Conservation (phyloP, 192 early-diverging fungal genomes). For the Coemansia sp. region DNA sequence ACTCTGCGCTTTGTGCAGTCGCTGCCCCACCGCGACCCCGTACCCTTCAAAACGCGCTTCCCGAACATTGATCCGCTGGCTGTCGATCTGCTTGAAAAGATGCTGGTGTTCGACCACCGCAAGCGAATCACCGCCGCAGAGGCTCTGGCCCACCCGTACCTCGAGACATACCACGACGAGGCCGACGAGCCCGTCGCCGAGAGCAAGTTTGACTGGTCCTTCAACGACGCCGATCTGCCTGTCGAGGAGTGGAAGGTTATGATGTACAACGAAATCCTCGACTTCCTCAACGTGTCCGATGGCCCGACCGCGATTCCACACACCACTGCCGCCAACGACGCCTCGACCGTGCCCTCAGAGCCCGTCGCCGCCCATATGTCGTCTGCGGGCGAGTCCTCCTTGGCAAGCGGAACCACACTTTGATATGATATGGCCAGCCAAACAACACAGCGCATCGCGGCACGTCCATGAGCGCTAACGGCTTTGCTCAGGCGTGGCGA, state of each 20-base stretch:
- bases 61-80: slow-evolving; percentile 74
- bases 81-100: slow-evolving; percentile 82
- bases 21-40: slow-evolving; percentile 72
- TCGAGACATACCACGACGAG: slow-evolving; percentile 88
- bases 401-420: slow-evolving; percentile 9
- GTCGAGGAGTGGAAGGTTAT: slow-evolving; percentile 86
- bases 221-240: slow-evolving; percentile 85
- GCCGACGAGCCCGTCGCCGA: slow-evolving; percentile 81
- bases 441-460: too few relatives aligned
- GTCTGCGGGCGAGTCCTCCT: slow-evolving; percentile 4
- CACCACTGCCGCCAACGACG: not conserved
- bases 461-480: too few relatives aligned
- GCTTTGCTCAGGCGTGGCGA: too few relatives aligned
- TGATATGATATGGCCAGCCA: not conserved
- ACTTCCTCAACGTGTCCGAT: slow-evolving; percentile 62
- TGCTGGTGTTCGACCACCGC: slow-evolving; percentile 91
- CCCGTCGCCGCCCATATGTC: not conserved
- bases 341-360: not conserved
- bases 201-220: slow-evolving; percentile 90
- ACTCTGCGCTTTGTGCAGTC: slow-evolving; percentile 91
- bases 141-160: slow-evolving; percentile 84
- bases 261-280: slow-evolving; percentile 84
- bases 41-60: slow-evolving; percentile 81
- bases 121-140: slow-evolving; percentile 85
- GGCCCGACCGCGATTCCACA: slow-evolving; percentile 20